Percentiles rank a stretch among this genome's conserved stretches.
Conservation (phyloP, 768 basidiomycete species). For the Scleroderma bovista region DNA sequence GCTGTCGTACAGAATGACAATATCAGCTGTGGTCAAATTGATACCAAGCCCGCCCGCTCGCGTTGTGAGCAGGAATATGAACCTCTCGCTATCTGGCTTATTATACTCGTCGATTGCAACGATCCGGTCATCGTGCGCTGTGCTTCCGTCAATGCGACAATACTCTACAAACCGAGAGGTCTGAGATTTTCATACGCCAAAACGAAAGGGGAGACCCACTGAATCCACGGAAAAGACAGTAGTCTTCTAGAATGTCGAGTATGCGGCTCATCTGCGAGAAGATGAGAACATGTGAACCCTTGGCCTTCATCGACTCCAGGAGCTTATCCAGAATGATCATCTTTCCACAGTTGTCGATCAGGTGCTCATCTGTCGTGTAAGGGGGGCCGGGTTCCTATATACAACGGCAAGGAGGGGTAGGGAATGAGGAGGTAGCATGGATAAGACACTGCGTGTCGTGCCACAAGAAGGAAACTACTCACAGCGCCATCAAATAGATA, state of each 20-base stretch:
- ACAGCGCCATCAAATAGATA: conserved; percentile 93
- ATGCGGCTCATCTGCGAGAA: conserved; percentile 99
- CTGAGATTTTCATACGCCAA: conserved; percentile 1
- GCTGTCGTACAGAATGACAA: conserved; percentile 93
- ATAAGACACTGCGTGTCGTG: too few relatives aligned
- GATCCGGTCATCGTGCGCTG: conserved; percentile 95
- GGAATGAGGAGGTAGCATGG: too few relatives aligned
- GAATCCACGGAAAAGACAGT: conserved; percentile 86
- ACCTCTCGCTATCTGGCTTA: conserved; percentile 88
- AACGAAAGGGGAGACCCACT: conserved; percentile 46
- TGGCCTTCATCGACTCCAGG: conserved; percentile 77
- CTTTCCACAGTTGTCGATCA: conserved; percentile 91
- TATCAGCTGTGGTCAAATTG: conserved; percentile 90
- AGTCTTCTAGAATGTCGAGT: conserved; percentile 95
- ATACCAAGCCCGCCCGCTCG: conserved; percentile 97
- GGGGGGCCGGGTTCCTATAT: conserved; percentile 93
- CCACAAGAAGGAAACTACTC: conserved; percentile 16
- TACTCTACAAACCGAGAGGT: conserved; percentile 64
- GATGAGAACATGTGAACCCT: conserved; percentile 93
- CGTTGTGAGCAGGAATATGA: conserved; percentile 94
- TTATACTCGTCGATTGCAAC: conserved; percentile 97
- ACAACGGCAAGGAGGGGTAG: too few relatives aligned
- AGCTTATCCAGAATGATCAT: conserved; percentile 98
- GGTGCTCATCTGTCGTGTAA: conserved; percentile 96
- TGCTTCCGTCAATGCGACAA: conserved; percentile 93